Evolutionary conservation across 1,284 basidiomycete species (phyloP).

Genomic region (Trichosporon sp.): DNA sequence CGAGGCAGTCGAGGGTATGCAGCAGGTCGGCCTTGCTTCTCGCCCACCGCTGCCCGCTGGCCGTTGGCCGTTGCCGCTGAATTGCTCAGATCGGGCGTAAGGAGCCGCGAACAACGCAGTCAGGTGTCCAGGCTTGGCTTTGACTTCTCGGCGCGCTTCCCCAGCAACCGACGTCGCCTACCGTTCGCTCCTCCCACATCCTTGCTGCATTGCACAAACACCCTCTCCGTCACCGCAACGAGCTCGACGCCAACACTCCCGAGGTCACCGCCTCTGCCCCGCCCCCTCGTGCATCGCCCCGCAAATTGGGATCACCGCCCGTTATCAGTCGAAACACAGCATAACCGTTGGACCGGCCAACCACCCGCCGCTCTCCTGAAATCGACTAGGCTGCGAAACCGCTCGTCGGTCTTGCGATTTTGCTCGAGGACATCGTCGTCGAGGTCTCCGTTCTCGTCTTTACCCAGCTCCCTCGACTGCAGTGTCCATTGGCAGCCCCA

Average conservation of each 20-base stretch:
- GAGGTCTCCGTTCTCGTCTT: background rate
- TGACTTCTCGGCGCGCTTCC: background rate
- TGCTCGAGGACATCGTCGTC: background rate
- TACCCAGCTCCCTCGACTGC: background rate
- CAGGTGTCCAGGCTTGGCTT: background rate
- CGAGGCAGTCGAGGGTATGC: background rate
- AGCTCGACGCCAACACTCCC: background rate
- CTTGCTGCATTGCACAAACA: background rate
- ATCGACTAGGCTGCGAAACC: background rate
- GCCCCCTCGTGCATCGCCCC: background rate
- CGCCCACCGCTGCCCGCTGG: background rate
- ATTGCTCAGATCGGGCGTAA: background rate
- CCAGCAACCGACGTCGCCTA: background rate
- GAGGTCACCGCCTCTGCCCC: background rate
- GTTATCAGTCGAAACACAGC: background rate
- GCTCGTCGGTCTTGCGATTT: background rate
- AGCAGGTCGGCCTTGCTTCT: background rate
- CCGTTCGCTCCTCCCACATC: background rate
- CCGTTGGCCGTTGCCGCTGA: background rate
- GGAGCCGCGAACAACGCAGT: background rate
- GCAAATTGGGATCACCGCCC: background rate
- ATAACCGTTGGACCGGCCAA: background rate
- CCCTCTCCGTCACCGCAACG: background rate
- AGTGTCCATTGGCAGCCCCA: background rate
- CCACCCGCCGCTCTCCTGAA: background rate